phyloP scores from a whole-genome alignment of 2,329 filamentous ascomycete genomes.

The Penicillium sp. region DNA sequence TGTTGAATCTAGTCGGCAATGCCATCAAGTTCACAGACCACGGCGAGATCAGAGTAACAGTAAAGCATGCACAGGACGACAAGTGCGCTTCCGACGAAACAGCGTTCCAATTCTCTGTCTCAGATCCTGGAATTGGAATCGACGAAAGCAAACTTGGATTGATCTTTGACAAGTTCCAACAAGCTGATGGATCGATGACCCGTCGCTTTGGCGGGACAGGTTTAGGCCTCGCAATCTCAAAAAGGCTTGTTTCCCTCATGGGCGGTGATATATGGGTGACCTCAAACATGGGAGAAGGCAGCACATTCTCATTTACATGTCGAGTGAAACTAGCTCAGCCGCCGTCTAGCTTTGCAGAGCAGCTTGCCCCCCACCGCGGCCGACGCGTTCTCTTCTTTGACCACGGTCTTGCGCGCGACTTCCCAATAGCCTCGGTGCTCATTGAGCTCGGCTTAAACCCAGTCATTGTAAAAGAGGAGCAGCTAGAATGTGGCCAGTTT shows the following conservation, averaged over 20 bases:
- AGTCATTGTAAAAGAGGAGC: slow-evolving; percentile 68
- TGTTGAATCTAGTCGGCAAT: slow-evolving; percentile 91
- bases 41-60: slow-evolving; percentile 85
- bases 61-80: slow-evolving; percentile 62
- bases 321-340: slow-evolving; percentile 76
- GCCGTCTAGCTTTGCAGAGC: slow-evolving; percentile 70
- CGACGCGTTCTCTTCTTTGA: slow-evolving; percentile 91
- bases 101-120: slow-evolving; percentile 87
- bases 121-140: slow-evolving; percentile 92
- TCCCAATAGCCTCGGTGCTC: slow-evolving; percentile 73
- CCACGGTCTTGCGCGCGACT: slow-evolving; percentile 73
- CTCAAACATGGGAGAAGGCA: slow-evolving; percentile 81
- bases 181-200: slow-evolving; percentile 92
- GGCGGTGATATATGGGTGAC: slow-evolving; percentile 91
- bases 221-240: slow-evolving; percentile 90
- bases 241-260: slow-evolving; percentile 90
- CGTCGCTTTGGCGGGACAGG: slow-evolving; percentile 92
- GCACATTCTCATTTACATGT: slow-evolving; percentile 91
- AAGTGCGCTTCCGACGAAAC: slow-evolving; percentile 70
- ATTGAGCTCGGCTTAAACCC: slow-evolving; percentile 72
- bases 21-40: slow-evolving; percentile 97
- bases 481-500: slow-evolving; percentile 56
- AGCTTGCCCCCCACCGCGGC: slow-evolving; percentile 78
- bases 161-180: slow-evolving; percentile 97
- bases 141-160: slow-evolving; percentile 87